Base-by-base conservation (phyloP, 495 filamentous ascomycete genomes). In the Aspergillus indologenus region DNA sequence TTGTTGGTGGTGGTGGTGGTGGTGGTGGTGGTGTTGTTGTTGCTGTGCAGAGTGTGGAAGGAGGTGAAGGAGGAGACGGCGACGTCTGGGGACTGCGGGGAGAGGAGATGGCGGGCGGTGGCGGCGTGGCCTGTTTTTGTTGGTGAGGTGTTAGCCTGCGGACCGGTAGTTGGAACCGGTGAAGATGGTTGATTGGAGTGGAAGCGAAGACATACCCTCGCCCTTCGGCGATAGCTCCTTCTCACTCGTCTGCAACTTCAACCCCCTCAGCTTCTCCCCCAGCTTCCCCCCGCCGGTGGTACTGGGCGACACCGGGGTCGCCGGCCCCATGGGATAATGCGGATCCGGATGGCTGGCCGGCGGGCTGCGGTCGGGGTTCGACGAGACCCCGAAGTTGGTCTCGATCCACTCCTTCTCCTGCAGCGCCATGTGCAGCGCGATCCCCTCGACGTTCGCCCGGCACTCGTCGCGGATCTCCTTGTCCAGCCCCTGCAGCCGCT, bases 401-500 rank as follows among this genome's bases (percentile, higher is more conserved):
- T 90, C 84, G 44, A 95, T 88, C 89, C 90, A 92, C 56, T 87
- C 83, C 60, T 87, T 88, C 68, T 95, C 90, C 54, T 89, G 83
- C 29, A 88, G 65, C 0, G 87, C 89, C 89, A 95, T 92, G 62
- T 88, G 83, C 48, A 92, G 72, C 4, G 87, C 90, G 21, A 95
- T 81, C 29, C 89, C 86, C 67, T 92, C 90, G 24, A 79, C 82
- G 67, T 93, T 93, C 23, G 72, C 78, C 61, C 70, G 71, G 61
- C 83, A 81, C 67, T 90, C 86, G 3, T 72, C 68, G 0, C 67
- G 79, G 54, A 93, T 90, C 73, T 95, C 90, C 26, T 78, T 75
- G n/a, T 90, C 81, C 17, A 92, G 72, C 22, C 87, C 85, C 21
- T 82, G 84, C 21, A 93, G 74, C 17, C 90, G 79, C 69, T 88